Evolutionary conservation across 2,329 filamentous ascomycete species (phyloP).

Genomic region (Sporothrix schenckii): DNA sequence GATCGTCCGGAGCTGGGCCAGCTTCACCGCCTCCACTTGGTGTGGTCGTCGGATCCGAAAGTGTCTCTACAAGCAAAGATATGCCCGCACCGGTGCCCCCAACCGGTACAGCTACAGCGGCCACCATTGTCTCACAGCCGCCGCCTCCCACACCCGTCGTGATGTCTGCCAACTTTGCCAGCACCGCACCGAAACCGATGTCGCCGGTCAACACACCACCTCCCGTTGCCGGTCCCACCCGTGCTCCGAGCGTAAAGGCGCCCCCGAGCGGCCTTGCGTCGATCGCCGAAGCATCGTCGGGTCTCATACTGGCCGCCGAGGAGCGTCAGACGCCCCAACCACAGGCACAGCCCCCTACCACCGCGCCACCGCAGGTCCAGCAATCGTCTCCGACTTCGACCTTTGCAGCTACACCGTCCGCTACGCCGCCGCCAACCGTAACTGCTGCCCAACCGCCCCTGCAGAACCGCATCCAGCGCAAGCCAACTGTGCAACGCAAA

Average conservation of each 20-base stretch:
- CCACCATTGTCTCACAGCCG: background rate
- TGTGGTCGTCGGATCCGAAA: background rate
- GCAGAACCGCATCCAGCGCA: conserved; percentile 26
- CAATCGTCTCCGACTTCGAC: background rate
- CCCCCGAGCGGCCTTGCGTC: background rate
- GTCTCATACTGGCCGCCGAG: conserved; percentile 40
- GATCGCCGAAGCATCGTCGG: conserved; percentile 39
- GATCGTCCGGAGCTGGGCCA: background rate
- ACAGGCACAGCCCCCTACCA: background rate
- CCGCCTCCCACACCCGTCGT: background rate
- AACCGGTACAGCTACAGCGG: background rate
- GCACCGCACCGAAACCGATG: background rate
- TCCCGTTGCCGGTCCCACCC: background rate
- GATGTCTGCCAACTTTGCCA: conserved; percentile 26
- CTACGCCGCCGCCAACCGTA: background rate
- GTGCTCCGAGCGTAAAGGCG: background rate
- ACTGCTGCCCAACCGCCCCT: background rate
- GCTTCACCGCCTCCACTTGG: background rate
- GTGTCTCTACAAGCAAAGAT: background rate
- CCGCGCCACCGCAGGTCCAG: conserved; percentile 1
- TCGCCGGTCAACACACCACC: background rate
- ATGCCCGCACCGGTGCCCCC: background rate
- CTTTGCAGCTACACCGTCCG: background rate
- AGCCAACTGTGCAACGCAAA: conserved; percentile 28
- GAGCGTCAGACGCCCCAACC: background rate